Conservation (phyloP, 192 early-diverging fungal species). For the Diversispora eburnea region DNA sequence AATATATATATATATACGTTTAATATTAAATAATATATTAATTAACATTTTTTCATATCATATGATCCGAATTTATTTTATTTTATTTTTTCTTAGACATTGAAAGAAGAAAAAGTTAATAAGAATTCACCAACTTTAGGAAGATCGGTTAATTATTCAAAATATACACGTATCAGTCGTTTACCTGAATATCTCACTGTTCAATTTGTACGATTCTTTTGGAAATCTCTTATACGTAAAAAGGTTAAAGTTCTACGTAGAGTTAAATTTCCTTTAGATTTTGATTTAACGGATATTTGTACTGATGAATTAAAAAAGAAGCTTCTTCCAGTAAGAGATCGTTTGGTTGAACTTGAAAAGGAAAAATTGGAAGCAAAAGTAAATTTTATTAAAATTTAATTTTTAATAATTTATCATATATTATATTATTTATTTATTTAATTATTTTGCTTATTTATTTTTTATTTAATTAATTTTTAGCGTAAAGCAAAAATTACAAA, state of each 20-base stretch:
- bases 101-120: slow-evolving; percentile 77
- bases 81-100: slow-evolving; percentile 39
- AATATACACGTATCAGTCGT: slow-evolving; percentile 70
- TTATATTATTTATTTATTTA: too few species aligned
- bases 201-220: slow-evolving; percentile 93
- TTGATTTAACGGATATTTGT: slow-evolving; percentile 85
- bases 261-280: slow-evolving; percentile 91
- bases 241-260: slow-evolving; percentile 93
- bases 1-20: too few species aligned
- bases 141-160: slow-evolving; percentile 76
- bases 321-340: slow-evolving; percentile 57
- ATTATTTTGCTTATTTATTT: too few species aligned
- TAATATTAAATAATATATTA: neutral
- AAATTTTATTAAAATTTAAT: neutral
- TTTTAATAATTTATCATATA: neutral
- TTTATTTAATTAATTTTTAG: slow-evolving; percentile 24
- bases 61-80: neutral
- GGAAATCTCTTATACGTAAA: slow-evolving; percentile 76
- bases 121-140: slow-evolving; percentile 83
- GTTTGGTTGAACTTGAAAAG: slow-evolving; percentile 74
- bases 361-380: slow-evolving; percentile 50
- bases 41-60: neutral
- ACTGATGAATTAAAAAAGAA: slow-evolving; percentile 78
- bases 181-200: slow-evolving; percentile 87
- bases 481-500: slow-evolving; percentile 30